These are phyloP conservation scores for Rhizoclosmatium globosum DNA, from an alignment of 192 early-diverging fungal genomes.

Conservation along the genomic window DNA sequence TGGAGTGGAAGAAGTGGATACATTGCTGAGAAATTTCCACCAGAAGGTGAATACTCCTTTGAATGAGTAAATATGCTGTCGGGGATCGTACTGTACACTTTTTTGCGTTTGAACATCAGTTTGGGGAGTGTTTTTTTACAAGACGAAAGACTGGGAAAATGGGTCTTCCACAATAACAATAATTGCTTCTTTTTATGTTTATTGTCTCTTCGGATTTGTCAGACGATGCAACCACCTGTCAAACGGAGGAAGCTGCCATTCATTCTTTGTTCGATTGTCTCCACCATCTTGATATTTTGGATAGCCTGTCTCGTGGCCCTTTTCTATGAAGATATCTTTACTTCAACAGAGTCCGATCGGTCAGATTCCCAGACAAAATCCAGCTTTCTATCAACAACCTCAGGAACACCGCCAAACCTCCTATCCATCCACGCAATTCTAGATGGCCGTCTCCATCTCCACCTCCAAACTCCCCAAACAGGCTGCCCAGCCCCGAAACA, in stretches of 20 bases:
- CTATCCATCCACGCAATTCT: background rate
- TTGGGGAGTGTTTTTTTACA: too few relatives aligned
- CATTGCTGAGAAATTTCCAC: slow-evolving; percentile 79
- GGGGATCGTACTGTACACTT: slow-evolving; percentile 1
- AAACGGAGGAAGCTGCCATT: too few relatives aligned
- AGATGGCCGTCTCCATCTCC: background rate
- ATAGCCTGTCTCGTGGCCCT: background rate
- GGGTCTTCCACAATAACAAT: too few relatives aligned
- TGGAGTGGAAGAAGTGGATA: slow-evolving; percentile 93
- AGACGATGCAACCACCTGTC: too few relatives aligned
- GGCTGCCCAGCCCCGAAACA: slow-evolving; percentile 9
- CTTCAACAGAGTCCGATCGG: background rate
- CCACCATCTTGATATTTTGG: background rate
- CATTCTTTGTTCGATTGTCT: too few relatives aligned
- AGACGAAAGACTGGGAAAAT: too few relatives aligned
- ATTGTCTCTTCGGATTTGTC: too few relatives aligned
- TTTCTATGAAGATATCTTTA: background rate
- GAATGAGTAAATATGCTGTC: background rate
- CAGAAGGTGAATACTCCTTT: slow-evolving; percentile 39
- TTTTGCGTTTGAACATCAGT: too few relatives aligned
- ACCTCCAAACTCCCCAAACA: background rate
- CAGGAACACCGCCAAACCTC: background rate
- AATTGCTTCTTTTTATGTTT: too few relatives aligned
- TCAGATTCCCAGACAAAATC: too few relatives aligned
- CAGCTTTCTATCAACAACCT: background rate